These are phyloP conservation scores for Quercus berberidifolia DNA, from an alignment of 306 rosid genomes.

Conservation along the genomic window DNA sequence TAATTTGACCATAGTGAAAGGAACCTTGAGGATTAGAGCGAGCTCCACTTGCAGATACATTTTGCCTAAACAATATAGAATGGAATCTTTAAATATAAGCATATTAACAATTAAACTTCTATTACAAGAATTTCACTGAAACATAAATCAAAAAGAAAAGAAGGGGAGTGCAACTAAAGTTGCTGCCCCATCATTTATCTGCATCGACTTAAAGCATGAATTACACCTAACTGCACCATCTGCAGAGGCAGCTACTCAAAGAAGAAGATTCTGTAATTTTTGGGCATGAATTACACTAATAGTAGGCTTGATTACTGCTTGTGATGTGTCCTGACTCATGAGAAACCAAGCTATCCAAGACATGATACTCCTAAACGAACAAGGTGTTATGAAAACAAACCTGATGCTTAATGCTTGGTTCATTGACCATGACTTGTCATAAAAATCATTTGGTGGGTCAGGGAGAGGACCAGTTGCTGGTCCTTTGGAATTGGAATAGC, in stretches of 20 bases:
- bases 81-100: conserved; percentile 4
- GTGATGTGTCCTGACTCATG: neutral
- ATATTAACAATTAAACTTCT: neutral
- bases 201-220: neutral
- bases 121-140: neutral
- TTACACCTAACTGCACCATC: neutral
- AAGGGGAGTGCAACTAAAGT: neutral
- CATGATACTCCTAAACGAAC: too few relatives aligned
- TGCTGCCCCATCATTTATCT: neutral
- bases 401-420: conserved; percentile 83
- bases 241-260: neutral
- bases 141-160: neutral
- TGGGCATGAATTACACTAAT: neutral
- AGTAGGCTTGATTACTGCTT: neutral
- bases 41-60: conserved; percentile 87
- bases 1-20: conserved; percentile 72
- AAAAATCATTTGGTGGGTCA: conserved; percentile 64
- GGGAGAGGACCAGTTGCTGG: conserved; percentile 81
- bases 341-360: neutral
- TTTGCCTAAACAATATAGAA: conserved; percentile 49
- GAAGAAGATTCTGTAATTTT: neutral
- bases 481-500: conserved; percentile 77
- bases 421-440: conserved; percentile 53
- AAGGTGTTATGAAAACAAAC: too few relatives aligned
- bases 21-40: conserved; percentile 97